phyloP scores from a whole-genome alignment of 371 early-diverging fungal genomes.

The Mortierella sp. region DNA sequence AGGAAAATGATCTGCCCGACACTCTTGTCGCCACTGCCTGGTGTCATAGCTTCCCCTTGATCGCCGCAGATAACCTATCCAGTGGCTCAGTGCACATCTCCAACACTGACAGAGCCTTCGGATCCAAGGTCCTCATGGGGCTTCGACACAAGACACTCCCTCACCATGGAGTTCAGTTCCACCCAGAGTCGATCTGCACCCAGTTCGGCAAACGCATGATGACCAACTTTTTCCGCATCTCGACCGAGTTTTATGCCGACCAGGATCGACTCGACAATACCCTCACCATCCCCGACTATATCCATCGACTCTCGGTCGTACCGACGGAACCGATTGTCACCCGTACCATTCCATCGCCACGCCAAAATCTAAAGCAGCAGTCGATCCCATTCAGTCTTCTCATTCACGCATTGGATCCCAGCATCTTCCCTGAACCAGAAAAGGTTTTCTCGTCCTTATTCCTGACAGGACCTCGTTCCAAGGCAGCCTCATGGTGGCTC shows the following conservation, averaged over 20 bases:
- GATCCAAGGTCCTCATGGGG: constrained; percentile 80
- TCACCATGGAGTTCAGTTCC: constrained; percentile 95
- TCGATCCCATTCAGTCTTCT: constrained; percentile 37
- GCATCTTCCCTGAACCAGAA: constrained; percentile 52
- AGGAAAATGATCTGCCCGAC: constrained; percentile 56
- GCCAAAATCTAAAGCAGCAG: not conserved
- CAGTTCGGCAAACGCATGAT: constrained; percentile 81
- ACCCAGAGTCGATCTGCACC: constrained; percentile 96
- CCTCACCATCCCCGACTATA: constrained; percentile 29
- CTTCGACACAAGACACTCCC: constrained; percentile 80
- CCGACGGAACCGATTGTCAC: constrained; percentile 18
- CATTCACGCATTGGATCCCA: constrained; percentile 46
- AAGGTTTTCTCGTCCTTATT: constrained; percentile 51
- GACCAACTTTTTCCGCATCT: constrained; percentile 77
- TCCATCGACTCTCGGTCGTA: constrained; percentile 37
- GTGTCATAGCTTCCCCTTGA: constrained; percentile 47
- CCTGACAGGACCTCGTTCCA: constrained; percentile 51
- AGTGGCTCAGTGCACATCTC: constrained; percentile 61
- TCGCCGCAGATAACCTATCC: constrained; percentile 70
- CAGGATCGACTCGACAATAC: not conserved
- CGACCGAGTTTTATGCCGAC: constrained; percentile 60
- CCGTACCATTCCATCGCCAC: not conserved
- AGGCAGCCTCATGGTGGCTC: constrained; percentile 59
- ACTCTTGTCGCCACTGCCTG: constrained; percentile 44
- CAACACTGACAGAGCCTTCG: constrained; percentile 8